Conservation (phyloP, 306 rosid genomes). For the Corylus americana region DNA sequence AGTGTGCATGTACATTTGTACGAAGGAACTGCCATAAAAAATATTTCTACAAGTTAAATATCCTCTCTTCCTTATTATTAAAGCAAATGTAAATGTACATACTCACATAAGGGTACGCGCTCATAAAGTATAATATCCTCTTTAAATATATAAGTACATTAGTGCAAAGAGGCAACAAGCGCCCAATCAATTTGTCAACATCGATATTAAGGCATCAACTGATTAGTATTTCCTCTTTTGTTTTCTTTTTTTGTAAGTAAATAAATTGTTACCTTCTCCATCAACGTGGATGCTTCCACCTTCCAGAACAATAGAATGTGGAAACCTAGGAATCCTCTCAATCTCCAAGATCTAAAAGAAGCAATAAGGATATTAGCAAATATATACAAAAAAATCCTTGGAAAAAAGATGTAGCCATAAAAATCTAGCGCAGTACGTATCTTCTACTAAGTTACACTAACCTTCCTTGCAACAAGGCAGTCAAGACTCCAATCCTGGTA, state of each 20-base stretch:
- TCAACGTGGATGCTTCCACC: slow-evolving; percentile 99
- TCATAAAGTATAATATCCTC: background rate
- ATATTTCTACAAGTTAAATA: background rate
- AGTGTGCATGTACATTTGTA: background rate
- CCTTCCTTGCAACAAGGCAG: slow-evolving; percentile 69
- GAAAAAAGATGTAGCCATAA: background rate
- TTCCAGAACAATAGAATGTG: slow-evolving; percentile 72
- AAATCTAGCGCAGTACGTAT: background rate
- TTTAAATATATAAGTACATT: background rate
- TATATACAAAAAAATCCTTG: background rate
- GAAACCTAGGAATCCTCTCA: slow-evolving; percentile 76
- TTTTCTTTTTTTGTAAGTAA: background rate
- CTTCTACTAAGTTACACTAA: slow-evolving; percentile 23
- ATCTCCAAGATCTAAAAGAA: slow-evolving; percentile 64
- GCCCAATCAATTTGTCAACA: background rate
- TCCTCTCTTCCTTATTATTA: background rate
- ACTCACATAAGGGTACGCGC: background rate
- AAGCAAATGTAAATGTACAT: background rate
- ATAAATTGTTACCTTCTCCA: slow-evolving; percentile 78
- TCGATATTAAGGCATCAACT: background rate
- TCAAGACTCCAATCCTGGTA: slow-evolving; percentile 82
- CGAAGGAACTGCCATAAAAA: background rate
- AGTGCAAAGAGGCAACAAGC: background rate
- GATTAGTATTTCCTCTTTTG: background rate
- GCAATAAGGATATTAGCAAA: slow-evolving; percentile 15